These are phyloP conservation scores for Vaccinium macrocarpon DNA, from an alignment of 148 eudicot species.

Conservation along the genomic window DNA sequence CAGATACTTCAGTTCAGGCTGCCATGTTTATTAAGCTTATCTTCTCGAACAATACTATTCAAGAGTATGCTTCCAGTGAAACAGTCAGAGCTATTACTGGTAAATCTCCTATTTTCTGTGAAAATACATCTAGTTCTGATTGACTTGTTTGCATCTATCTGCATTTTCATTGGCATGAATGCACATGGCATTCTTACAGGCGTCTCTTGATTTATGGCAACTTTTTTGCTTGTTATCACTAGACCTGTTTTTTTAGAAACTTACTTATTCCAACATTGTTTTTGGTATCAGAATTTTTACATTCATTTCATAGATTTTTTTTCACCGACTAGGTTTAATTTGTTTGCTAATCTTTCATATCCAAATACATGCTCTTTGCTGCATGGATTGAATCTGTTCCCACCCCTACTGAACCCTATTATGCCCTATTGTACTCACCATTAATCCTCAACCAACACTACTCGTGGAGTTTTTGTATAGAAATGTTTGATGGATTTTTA, in stretches of 20 bases:
- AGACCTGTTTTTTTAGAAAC: not conserved
- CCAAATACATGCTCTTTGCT: not conserved
- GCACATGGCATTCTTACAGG: not conserved
- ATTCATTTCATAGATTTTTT: not conserved
- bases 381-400: not conserved
- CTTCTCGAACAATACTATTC: constrained; percentile 91
- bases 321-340: not conserved
- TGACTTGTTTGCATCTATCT: not conserved
- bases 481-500: not conserved
- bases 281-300: not conserved
- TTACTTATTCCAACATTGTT: not conserved
- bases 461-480: not conserved
- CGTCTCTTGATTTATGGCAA: not conserved
- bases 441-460: not conserved
- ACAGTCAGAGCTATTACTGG: constrained; percentile 98
- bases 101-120: constrained; percentile 27
- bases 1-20: constrained; percentile 92
- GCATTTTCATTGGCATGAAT: not conserved
- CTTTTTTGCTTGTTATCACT: not conserved
- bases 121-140: not conserved
- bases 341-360: not conserved
- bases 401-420: not conserved
- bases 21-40: constrained; percentile 90
- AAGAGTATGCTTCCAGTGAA: constrained; percentile 98
- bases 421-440: not conserved